Evolutionary conservation across 495 filamentous ascomycete genomes (phyloP).

Genomic region (Penicillium cosmopolitanum): DNA sequence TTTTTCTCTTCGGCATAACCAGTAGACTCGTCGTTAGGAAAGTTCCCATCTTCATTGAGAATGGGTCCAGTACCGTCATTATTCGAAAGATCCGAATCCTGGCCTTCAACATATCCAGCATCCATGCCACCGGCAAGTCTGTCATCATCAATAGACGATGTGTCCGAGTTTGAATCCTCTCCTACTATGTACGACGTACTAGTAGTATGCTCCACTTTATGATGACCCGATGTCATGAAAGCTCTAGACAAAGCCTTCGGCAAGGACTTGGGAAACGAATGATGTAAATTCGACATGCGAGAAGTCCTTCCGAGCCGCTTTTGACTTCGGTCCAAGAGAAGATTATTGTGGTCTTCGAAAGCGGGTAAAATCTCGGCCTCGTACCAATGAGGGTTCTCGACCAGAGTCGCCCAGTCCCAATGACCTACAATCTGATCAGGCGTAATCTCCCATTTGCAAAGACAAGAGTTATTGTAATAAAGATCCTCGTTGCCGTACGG

Average conservation of each 20-base stretch:
- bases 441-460: neutral
- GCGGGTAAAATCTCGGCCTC: neutral
- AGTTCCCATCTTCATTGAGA: no score
- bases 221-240: neutral
- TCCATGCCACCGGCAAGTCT: no score
- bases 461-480: neutral
- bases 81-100: no score
- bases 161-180: no score
- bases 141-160: no score
- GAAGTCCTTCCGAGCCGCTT: neutral
- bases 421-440: neutral
- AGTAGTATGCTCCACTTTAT: neutral
- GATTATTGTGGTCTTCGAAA: neutral
- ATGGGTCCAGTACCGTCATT: no score
- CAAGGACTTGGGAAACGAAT: neutral
- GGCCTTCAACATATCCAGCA: no score
- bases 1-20: no score
- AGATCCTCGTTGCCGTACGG: neutral
- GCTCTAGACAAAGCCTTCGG: neutral
- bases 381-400: neutral
- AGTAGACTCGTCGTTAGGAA: no score
- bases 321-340: neutral
- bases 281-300: neutral
- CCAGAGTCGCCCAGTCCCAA: neutral
- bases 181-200: no score